A percentile compares a stretch with the other conserved stretches of the same genome.
phyloP scores from a whole-genome alignment of 768 basidiomycete genomes.

The Pluteus cervinus region DNA sequence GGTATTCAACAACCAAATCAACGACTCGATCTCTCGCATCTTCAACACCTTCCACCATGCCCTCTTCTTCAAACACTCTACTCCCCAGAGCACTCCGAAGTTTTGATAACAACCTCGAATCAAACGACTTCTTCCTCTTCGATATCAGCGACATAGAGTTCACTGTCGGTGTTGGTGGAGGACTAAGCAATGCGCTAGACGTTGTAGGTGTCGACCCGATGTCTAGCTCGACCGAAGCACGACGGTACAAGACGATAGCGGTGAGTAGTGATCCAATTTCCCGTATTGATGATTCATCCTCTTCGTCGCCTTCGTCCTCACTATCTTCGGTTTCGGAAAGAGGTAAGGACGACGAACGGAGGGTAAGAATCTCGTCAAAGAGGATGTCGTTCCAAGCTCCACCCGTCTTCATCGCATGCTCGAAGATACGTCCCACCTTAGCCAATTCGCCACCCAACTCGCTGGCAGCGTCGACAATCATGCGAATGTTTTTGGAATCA shows the following conservation, averaged over 20 bases:
- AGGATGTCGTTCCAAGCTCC: constrained; percentile 22
- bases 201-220: constrained; percentile 26
- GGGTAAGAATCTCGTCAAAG: constrained; percentile 10
- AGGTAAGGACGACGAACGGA: too few species aligned
- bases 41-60: constrained; percentile 36
- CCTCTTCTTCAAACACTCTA: constrained; percentile 34
- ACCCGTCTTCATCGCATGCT: constrained; percentile 35
- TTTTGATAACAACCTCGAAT: constrained; percentile 29
- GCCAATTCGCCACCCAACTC: constrained; percentile 57
- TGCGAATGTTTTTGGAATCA: constrained; percentile 34
- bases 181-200: constrained; percentile 42
- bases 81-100: constrained; percentile 52
- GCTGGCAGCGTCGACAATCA: constrained; percentile 51
- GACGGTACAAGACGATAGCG: constrained; percentile 56
- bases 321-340: not conserved
- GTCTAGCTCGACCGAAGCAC: too few species aligned
- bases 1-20: constrained; percentile 61
- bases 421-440: constrained; percentile 48
- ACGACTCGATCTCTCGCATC: constrained; percentile 75
- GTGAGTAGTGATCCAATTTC: constrained; percentile 34
- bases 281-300: constrained; percentile 15
- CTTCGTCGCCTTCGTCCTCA: constrained; percentile 11
- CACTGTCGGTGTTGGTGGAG: constrained; percentile 51
- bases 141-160: constrained; percentile 7
- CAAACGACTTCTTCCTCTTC: constrained; percentile 21